Percentiles rank a stretch among this genome's conserved stretches.
phyloP scores from a whole-genome alignment of 2,329 filamentous ascomycete species.

The Aureobasidium sp. region DNA sequence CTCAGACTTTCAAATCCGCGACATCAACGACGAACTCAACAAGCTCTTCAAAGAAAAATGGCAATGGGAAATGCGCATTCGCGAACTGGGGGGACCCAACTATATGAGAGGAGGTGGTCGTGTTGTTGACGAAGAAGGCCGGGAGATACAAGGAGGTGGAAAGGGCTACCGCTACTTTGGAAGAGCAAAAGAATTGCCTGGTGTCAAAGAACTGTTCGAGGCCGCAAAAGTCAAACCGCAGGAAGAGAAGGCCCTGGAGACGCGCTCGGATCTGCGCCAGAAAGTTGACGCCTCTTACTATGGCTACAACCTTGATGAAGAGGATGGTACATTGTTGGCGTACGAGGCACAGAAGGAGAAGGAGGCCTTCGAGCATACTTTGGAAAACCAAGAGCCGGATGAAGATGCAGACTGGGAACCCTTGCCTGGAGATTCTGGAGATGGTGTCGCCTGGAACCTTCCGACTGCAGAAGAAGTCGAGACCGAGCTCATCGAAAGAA shows the following conservation, averaged over 20 bases:
- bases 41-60: constrained; percentile 98
- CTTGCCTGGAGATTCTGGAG: constrained; percentile 77
- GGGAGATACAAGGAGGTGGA: constrained; percentile 57
- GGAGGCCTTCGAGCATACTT: constrained; percentile 62
- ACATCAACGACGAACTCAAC: constrained; percentile 99
- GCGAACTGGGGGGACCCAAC: constrained; percentile 92
- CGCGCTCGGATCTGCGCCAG: constrained; percentile 61
- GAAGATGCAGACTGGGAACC: constrained; percentile 59
- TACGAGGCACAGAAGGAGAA: constrained; percentile 82
- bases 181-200: constrained; percentile 78
- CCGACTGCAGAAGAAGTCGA: constrained; percentile 91
- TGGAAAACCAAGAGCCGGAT: constrained; percentile 47
- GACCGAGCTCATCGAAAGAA: constrained; percentile 80
- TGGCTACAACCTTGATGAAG: constrained; percentile 87
- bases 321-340: constrained; percentile 70
- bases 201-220: constrained; percentile 94
- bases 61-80: constrained; percentile 97
- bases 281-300: constrained; percentile 93
- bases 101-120: constrained; percentile 69
- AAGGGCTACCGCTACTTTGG: constrained; percentile 96
- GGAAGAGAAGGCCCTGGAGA: constrained; percentile 53
- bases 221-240: constrained; percentile 55
- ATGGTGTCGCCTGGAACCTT: constrained; percentile 74
- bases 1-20: constrained; percentile 95
- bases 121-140: constrained; percentile 49